A percentile compares a stretch with the other conserved stretches of the same genome.
phyloP scores from a whole-genome alignment of 2,329 filamentous ascomycete species.

The Amauroascus verrucosus region DNA sequence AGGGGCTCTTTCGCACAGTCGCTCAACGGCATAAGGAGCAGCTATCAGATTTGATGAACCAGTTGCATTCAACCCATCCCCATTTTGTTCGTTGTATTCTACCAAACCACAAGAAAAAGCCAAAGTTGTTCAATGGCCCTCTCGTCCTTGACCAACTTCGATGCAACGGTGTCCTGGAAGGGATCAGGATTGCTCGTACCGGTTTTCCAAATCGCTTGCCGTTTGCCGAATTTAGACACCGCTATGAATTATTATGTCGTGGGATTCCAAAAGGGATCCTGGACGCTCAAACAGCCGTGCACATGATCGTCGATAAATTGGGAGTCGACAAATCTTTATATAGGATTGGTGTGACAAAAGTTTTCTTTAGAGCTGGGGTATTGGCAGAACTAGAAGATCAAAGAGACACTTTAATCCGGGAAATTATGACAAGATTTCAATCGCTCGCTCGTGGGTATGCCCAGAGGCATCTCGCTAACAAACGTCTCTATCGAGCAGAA shows the following conservation, averaged over 20 bases:
- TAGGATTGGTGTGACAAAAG: slow-evolving; percentile 89
- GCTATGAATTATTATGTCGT: slow-evolving; percentile 87
- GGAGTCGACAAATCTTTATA: slow-evolving; percentile 77
- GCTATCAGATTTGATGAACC: slow-evolving; percentile 87
- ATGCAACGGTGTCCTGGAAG: slow-evolving; percentile 98
- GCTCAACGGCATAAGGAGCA: slow-evolving; percentile 97
- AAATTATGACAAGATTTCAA: slow-evolving; percentile 91
- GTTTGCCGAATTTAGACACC: slow-evolving; percentile 87
- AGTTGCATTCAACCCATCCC: slow-evolving; percentile 90
- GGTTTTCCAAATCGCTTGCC: slow-evolving; percentile 90
- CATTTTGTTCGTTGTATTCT: slow-evolving; percentile 97
- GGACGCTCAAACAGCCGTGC: slow-evolving; percentile 76
- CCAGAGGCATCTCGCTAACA: slow-evolving; percentile 78
- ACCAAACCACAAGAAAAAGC: slow-evolving; percentile 93
- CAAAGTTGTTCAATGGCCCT: slow-evolving; percentile 81
- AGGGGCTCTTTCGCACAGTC: slow-evolving; percentile 90
- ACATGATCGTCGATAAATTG: slow-evolving; percentile 80
- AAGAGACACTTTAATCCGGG: slow-evolving; percentile 79
- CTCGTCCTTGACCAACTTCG: slow-evolving; percentile 96
- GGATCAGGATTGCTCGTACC: slow-evolving; percentile 91
- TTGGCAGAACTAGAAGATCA: slow-evolving; percentile 94
- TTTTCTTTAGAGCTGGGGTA: slow-evolving; percentile 94
- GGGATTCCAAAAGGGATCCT: slow-evolving; percentile 83
- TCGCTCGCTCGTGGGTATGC: slow-evolving; percentile 83
- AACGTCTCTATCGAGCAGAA: slow-evolving; percentile 86